phyloP scores from a whole-genome alignment of 768 basidiomycete genomes.

The Kwoniella sp. region DNA sequence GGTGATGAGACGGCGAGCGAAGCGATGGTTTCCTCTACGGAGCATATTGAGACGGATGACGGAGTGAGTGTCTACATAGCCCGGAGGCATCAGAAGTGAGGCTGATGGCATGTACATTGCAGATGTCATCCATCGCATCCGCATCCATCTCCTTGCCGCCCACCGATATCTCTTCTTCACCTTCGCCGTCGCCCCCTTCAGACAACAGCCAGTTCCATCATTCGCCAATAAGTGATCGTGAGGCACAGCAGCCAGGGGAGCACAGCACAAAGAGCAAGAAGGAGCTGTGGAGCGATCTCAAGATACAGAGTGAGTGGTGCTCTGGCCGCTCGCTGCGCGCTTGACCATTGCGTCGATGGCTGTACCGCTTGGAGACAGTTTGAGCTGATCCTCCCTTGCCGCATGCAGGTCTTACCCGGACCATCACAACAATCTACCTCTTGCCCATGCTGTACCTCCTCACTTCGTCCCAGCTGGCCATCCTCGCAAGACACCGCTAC shows the following conservation, averaged over 20 bases:
- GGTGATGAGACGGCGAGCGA: slow-evolving; percentile 9
- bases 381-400: too few species aligned
- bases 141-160: slow-evolving; percentile 41
- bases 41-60: slow-evolving; percentile 29
- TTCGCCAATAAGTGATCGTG: too few species aligned
- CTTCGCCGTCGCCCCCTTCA: slow-evolving; percentile 35
- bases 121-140: slow-evolving; percentile 35
- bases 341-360: background rate
- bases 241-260: too few species aligned
- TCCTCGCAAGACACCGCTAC: slow-evolving; percentile 66
- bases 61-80: too few species aligned
- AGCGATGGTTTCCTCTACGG: slow-evolving; percentile 6
- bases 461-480: slow-evolving; percentile 76
- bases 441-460: slow-evolving; percentile 79
- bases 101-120: background rate
- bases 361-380: too few species aligned
- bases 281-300: slow-evolving; percentile 82
- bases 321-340: background rate
- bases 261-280: slow-evolving; percentile 30
- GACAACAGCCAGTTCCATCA: slow-evolving; percentile 28
- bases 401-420: slow-evolving; percentile 85
- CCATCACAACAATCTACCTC: slow-evolving; percentile 79
- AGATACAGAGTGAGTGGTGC: slow-evolving; percentile 68
- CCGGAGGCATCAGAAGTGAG: too few species aligned
- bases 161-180: slow-evolving; percentile 39